Evolutionary conservation across 768 basidiomycete genomes (phyloP), one percentile per base, ranked within the genome.

Genomic region (Tephrocybe sp.): DNA sequence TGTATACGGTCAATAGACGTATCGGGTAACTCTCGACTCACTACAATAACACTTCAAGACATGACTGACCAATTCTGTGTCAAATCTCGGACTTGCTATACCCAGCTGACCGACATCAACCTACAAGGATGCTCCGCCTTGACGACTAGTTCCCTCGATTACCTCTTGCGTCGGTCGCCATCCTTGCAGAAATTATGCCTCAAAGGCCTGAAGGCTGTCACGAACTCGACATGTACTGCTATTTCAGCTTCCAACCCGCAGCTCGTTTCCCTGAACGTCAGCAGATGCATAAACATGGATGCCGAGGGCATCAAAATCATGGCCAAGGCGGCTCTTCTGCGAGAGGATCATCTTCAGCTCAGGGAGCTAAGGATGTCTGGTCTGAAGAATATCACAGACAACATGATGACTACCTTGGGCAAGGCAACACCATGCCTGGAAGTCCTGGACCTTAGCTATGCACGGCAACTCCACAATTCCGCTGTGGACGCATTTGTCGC

Each of bases 391-490:
- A 66, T 84, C 45, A 70, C 76, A 13, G 85, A 88, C 59, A 69
- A 72, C 10, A 76, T 78, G 59, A 79, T 95, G 78, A 65, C 72
- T n/a, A 68, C 71, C 9, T 70, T 94, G 32, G 92, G 87, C 5
- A 78, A 71, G 56, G 84, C 80, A 2, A 78, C 87, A 0, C 88
- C 89, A 16, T 70, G 74, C 59, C 76, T 95, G 17, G 88, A 92
- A 65, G 79, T 90, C 14, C 72, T 95, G 17, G 92, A 95, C 65
- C 68, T 93, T 54, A 89, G 87, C 67, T 87, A 89, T 60, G 74
- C 79, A 50, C 76, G 77, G 26, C 77, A 83, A 49, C 65, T 93
- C 51, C 86, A 85, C 62, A 91, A 92, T 63, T 84, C 87, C 2
- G 81, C 83, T 2, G 56, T 92, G 54, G 87, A 87, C 39, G 85